Percentiles rank a stretch among this genome's conserved stretches.
These are phyloP conservation scores for Globisporangium solare DNA, from an alignment of 352 stramenopile species.

Conservation along the genomic window DNA sequence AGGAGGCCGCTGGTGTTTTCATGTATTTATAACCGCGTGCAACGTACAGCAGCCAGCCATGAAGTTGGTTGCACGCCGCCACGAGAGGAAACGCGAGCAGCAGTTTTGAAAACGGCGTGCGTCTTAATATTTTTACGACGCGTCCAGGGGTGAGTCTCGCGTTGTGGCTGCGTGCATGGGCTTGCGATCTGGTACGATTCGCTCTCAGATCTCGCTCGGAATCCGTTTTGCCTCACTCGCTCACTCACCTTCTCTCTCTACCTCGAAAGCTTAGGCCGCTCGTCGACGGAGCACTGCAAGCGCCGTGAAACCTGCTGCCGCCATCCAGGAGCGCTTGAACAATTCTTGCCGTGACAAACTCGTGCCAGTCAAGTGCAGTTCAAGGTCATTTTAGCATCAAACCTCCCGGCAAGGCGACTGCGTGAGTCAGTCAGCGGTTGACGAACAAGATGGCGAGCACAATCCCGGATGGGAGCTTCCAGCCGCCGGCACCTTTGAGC, in stretches of 20 bases:
- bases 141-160: background rate
- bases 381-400: background rate
- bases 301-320: background rate
- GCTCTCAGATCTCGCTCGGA: background rate
- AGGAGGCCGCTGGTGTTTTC: background rate
- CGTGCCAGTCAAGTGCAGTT: background rate
- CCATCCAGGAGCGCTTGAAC: too few species aligned
- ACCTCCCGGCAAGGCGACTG: background rate
- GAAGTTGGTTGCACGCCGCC: too few species aligned
- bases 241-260: slow-evolving; percentile 2
- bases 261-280: background rate
- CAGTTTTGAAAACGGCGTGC: background rate
- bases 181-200: background rate
- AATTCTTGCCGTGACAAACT: background rate
- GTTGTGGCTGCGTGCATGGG: background rate
- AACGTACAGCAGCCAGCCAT: background rate
- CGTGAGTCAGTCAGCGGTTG: background rate
- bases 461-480: background rate
- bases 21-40: background rate
- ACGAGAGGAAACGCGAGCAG: background rate
- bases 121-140: background rate
- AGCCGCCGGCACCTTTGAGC: background rate
- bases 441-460: background rate
- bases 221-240: background rate
- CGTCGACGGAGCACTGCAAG: background rate